Conservation (phyloP, 345 rosid species). For the Gossypium sturtianum region DNA sequence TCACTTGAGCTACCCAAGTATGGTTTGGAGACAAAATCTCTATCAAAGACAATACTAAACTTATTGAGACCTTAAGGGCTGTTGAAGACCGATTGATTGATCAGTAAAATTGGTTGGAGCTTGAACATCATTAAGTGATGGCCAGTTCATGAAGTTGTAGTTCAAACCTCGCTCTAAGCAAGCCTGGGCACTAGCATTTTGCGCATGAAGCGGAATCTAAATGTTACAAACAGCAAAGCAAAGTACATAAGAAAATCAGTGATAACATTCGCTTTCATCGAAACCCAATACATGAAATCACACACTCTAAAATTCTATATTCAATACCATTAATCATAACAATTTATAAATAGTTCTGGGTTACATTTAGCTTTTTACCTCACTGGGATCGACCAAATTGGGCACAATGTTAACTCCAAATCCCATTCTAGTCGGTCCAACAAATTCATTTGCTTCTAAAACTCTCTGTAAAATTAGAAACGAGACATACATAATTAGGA, state of each 20-base stretch:
- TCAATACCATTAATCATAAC: no score
- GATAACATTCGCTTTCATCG: background rate
- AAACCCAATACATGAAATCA: no score
- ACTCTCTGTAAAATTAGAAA: background rate
- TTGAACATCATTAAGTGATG: background rate
- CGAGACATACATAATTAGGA: background rate
- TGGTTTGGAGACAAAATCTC: no score
- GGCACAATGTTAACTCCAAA: background rate
- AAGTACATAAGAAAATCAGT: background rate
- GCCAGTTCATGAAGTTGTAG: background rate
- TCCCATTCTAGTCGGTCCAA: background rate
- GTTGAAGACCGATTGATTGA: background rate
- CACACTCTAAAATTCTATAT: no score
- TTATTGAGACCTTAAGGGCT: background rate
- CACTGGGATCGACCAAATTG: background rate
- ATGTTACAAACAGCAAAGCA: background rate
- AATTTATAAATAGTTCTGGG: background rate
- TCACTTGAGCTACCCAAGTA: no score
- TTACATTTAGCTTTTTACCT: background rate
- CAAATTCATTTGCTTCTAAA: background rate
- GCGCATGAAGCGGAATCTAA: background rate
- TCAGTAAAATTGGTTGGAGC: background rate
- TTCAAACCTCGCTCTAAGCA: background rate
- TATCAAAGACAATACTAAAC: no score
- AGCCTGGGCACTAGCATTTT: background rate